These are phyloP conservation scores for Penicillium argentinense DNA, from an alignment of 495 filamentous ascomycete genomes.

Conservation along the genomic window DNA sequence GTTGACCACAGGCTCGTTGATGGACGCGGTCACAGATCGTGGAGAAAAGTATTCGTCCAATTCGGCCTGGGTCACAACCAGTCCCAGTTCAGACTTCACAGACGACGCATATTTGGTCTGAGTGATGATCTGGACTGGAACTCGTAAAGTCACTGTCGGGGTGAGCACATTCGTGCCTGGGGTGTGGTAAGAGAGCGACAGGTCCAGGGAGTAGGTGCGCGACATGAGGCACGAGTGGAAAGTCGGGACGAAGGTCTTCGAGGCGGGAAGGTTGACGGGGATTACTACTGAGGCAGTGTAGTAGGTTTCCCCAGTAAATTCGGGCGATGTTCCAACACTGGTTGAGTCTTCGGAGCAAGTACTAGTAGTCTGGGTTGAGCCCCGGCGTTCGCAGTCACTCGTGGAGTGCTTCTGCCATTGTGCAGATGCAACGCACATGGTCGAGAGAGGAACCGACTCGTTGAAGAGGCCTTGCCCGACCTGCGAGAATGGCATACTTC, in stretches of 20 bases:
- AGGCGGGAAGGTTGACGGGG: constrained; percentile 70
- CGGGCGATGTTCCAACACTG: constrained; percentile 43
- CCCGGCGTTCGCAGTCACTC: constrained; percentile 46
- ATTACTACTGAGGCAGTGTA: constrained; percentile 71
- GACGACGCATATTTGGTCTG: constrained; percentile 14
- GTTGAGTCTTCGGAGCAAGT: constrained; percentile 31
- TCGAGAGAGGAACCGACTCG: constrained; percentile 61
- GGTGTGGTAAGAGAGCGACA: constrained; percentile 62
- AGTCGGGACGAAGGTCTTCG: constrained; percentile 76
- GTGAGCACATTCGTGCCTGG: constrained; percentile 53
- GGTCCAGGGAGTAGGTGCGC: constrained; percentile 72
- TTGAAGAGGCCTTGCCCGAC: constrained; percentile 63
- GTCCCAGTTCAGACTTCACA: constrained; percentile 18
- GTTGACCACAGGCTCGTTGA: constrained; percentile 12
- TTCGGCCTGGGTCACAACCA: constrained; percentile 34
- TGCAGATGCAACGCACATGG: constrained; percentile 61
- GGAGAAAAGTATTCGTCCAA: constrained; percentile 43
- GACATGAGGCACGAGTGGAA: constrained; percentile 87
- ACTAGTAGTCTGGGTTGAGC: constrained; percentile 54
- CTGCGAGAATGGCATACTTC: constrained; percentile 35
- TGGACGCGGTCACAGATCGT: constrained; percentile 27
- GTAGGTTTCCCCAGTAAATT: constrained; percentile 43
- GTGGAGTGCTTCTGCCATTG: constrained; percentile 61
- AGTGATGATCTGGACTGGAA: constrained; percentile 75
- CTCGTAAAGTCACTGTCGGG: constrained; percentile 59